phyloP scores from a whole-genome alignment of 306 rosid genomes.

The Malus fusca region DNA sequence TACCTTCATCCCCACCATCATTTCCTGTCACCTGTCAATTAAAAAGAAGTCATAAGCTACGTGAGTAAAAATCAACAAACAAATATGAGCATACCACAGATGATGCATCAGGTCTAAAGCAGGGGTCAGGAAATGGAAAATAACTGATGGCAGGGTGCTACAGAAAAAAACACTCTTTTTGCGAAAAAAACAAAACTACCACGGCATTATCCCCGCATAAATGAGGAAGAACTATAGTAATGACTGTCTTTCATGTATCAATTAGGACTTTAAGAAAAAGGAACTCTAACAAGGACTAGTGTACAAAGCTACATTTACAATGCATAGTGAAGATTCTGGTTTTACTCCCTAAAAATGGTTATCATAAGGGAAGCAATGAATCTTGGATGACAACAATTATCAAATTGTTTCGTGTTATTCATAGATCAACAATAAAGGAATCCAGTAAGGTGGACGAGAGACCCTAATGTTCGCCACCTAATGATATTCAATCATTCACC shows the following conservation, averaged over 20 bases:
- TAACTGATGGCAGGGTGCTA: neutral
- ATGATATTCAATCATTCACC: neutral
- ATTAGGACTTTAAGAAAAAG: neutral
- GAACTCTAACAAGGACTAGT: neutral
- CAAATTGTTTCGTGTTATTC: neutral
- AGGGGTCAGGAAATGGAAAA: neutral
- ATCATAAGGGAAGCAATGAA: neutral
- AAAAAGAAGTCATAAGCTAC: neutral
- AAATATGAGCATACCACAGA: neutral
- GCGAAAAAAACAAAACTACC: neutral
- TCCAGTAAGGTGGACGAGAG: neutral
- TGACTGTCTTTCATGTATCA: neutral
- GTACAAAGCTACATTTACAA: neutral
- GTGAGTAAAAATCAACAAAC: neutral
- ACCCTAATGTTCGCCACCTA: neutral
- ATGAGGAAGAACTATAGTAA: neutral
- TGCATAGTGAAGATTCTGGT: neutral
- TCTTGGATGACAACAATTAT: neutral
- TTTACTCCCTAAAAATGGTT: neutral
- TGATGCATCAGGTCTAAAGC: neutral
- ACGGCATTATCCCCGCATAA: neutral
- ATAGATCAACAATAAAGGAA: neutral
- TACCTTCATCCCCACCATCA: slow-evolving; percentile 27
- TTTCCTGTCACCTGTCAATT: slow-evolving; percentile 59
- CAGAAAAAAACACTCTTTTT: neutral